Evolutionary conservation across 2,329 filamentous ascomycete genomes (phyloP).

Genomic region (Microthyrium microscopicum): DNA sequence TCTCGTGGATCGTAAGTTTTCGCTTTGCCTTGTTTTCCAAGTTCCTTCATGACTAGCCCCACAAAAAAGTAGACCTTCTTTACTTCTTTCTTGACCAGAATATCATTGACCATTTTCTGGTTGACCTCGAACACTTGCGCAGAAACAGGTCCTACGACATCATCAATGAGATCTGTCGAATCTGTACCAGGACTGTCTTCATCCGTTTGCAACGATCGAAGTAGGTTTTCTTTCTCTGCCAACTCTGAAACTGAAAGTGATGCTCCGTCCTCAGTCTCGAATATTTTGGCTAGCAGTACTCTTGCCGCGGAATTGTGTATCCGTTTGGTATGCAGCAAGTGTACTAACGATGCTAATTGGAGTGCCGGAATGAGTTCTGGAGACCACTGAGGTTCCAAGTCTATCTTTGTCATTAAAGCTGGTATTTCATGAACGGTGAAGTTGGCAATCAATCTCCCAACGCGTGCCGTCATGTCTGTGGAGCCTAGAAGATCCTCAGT

Average conservation of each 20-base stretch:
- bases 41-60: constrained; percentile 45
- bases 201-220: too few species aligned
- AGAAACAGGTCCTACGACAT: constrained; percentile 41
- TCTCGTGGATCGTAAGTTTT: not conserved
- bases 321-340: constrained; percentile 22
- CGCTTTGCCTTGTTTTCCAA: constrained; percentile 10
- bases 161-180: constrained; percentile 34
- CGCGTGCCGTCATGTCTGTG: not conserved
- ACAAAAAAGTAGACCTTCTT: constrained; percentile 55
- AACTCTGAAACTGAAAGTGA: constrained; percentile 32
- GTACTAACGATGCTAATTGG: constrained; percentile 28
- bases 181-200: too few species aligned
- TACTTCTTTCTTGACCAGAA: constrained; percentile 39
- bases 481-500: constrained; percentile 21
- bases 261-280: constrained; percentile 36
- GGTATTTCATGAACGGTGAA: not conserved
- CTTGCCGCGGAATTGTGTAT: constrained; percentile 43
- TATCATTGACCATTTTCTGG: constrained; percentile 40
- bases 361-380: constrained; percentile 20
- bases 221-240: constrained; percentile 39
- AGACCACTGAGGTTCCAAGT: constrained; percentile 31
- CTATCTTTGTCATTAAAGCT: constrained; percentile 31
- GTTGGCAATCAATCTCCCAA: not conserved
- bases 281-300: constrained; percentile 37
- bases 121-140: constrained; percentile 35